Evolutionary conservation across 164 flowering plant species (phyloP).

Genomic region (Vitis labrusca): DNA sequence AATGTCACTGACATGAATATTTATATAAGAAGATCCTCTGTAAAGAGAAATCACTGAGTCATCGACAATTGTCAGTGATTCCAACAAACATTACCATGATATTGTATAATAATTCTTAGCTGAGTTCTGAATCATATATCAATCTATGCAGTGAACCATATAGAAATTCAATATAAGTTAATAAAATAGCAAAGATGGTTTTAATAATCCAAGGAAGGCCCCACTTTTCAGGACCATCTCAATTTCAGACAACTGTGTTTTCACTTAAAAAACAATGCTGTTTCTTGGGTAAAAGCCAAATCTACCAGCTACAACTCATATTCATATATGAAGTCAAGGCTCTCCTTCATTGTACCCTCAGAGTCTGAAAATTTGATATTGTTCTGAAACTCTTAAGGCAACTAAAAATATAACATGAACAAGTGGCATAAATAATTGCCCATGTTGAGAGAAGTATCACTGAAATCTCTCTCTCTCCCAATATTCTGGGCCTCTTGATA

Average conservation of each 20-base stretch:
- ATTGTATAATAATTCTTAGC: not conserved
- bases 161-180: not conserved
- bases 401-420: too few relatives aligned
- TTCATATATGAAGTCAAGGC: too few relatives aligned
- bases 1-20: not conserved
- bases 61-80: not conserved
- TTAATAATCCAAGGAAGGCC: not conserved
- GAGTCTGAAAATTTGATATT: not conserved
- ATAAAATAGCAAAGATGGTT: not conserved
- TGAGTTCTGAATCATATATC: not conserved
- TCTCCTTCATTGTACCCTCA: too few relatives aligned
- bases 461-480: too few relatives aligned
- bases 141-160: not conserved
- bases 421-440: too few relatives aligned
- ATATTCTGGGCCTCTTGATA: not conserved
- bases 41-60: not conserved
- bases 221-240: not conserved
- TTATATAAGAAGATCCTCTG: not conserved
- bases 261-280: not conserved
- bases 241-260: not conserved
- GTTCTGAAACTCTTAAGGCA: not conserved
- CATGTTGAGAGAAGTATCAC: too few relatives aligned
- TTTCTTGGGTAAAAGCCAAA: not conserved
- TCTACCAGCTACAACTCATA: not conserved
- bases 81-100: not conserved